Evolutionary conservation across 345 rosid genomes (phyloP).

Genomic region (Microthlaspi erraticum): DNA sequence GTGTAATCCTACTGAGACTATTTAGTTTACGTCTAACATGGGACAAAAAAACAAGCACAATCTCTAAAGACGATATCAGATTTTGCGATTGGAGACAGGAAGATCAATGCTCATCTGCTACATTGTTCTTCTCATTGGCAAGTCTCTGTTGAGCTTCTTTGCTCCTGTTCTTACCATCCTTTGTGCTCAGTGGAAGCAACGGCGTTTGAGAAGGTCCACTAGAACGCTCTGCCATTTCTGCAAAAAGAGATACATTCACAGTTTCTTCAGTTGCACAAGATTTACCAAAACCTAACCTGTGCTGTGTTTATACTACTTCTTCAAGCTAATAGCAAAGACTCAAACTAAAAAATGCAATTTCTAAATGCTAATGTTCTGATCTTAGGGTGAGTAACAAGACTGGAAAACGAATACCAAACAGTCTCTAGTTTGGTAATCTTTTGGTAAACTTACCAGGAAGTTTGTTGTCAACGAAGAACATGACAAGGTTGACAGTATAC

Average conservation of each 20-base stretch:
- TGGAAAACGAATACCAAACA: background rate
- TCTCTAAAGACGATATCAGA: too few species aligned
- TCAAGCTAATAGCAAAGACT: background rate
- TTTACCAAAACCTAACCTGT: slow-evolving; percentile 5
- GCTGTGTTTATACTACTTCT: background rate
- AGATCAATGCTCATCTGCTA: slow-evolving; percentile 32
- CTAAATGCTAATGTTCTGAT: background rate
- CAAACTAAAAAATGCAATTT: slow-evolving; percentile 11
- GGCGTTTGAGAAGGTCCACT: slow-evolving; percentile 49
- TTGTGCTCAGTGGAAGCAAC: slow-evolving; percentile 58
- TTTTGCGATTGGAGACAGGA: too few species aligned
- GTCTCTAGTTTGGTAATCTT: background rate
- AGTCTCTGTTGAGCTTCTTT: slow-evolving; percentile 70
- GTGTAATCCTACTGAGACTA: slow-evolving; percentile 7
- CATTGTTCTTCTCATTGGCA: slow-evolving; percentile 58
- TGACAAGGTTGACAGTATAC: slow-evolving; percentile 82
- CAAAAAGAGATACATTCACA: slow-evolving; percentile 21
- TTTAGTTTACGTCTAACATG: background rate
- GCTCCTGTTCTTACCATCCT: slow-evolving; percentile 59
- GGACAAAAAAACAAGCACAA: background rate
- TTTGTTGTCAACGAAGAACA: slow-evolving; percentile 67
- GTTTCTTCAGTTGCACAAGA: slow-evolving; percentile 5
- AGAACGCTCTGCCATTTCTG: slow-evolving; percentile 77
- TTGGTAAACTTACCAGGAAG: slow-evolving; percentile 60
- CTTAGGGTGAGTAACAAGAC: background rate